Percentiles rank a stretch among this genome's conserved stretches.
phyloP scores from a whole-genome alignment of 2,329 filamentous ascomycete genomes.

The Lachnum nothofagi region DNA sequence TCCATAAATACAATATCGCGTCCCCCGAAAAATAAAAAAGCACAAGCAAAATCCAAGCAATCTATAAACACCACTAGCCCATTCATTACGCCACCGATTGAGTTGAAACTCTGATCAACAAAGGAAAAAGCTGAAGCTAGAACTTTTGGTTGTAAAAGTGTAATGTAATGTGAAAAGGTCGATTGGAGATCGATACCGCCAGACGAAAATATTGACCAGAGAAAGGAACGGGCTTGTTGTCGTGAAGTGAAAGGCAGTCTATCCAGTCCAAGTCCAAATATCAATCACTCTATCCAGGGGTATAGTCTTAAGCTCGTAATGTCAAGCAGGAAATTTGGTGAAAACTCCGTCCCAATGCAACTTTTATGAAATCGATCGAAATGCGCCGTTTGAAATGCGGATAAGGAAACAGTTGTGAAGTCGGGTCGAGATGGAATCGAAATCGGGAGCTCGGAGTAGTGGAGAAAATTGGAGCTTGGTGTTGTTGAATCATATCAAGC shows the following conservation, averaged over 20 bases:
- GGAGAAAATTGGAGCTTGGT: background rate
- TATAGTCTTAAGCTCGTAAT: slow-evolving; percentile 28
- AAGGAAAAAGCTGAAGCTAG: background rate
- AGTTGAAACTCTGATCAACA: background rate
- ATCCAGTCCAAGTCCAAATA: slow-evolving; percentile 23
- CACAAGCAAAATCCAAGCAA: background rate
- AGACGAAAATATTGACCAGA: slow-evolving; percentile 14
- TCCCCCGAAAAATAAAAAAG: background rate
- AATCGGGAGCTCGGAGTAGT: slow-evolving; percentile 10
- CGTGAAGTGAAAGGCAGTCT: slow-evolving; percentile 11
- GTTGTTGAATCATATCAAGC: slow-evolving; percentile 34
- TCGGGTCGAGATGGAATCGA: slow-evolving; percentile 7
- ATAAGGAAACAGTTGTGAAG: slow-evolving; percentile 3
- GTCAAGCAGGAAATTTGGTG: background rate
- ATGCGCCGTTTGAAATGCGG: slow-evolving; percentile 15
- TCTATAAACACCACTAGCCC: slow-evolving; percentile 3
- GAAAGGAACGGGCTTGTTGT: slow-evolving; percentile 8
- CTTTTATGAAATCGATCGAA: slow-evolving; percentile 16
- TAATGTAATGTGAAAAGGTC: background rate
- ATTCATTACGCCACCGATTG: background rate
- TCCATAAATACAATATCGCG: background rate
- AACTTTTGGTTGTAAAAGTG: background rate
- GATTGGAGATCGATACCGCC: slow-evolving; percentile 8
- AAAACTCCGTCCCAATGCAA: slow-evolving; percentile 30
- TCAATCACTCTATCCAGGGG: slow-evolving; percentile 26